phyloP scores from a whole-genome alignment of 331 rosid species.

The Prunus yedoensis region DNA sequence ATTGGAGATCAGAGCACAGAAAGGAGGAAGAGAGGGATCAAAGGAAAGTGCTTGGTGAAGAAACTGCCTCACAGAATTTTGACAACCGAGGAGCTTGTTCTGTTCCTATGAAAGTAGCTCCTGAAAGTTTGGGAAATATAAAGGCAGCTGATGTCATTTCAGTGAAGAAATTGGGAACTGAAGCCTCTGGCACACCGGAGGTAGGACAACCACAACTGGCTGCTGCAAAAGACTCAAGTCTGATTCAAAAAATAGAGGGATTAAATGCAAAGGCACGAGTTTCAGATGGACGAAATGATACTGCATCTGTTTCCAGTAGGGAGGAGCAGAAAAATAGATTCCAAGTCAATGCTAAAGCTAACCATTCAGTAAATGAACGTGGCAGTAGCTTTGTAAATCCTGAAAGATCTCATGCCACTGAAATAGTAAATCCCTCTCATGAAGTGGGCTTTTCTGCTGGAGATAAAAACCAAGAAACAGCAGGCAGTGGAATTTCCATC shows the following conservation, averaged over 20 bases:
- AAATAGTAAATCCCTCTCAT: constrained; percentile 31
- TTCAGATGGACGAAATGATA: constrained; percentile 49
- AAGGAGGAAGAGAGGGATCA: constrained; percentile 48
- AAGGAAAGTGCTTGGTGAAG: constrained; percentile 42
- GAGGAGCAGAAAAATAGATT: constrained; percentile 53
- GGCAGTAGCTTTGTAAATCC: constrained; percentile 33
- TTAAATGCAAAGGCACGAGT: constrained; percentile 87
- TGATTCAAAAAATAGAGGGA: constrained; percentile 89
- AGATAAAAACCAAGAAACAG: constrained; percentile 43
- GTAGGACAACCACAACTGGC: constrained; percentile 33
- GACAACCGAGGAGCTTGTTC: constrained; percentile 45
- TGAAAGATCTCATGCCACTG: constrained; percentile 36
- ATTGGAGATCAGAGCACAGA: constrained; percentile 46
- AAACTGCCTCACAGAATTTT: constrained; percentile 44
- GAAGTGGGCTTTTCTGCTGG: constrained; percentile 41
- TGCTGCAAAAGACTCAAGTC: constrained; percentile 61
- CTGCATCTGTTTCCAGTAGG: constrained; percentile 41
- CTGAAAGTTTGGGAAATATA: constrained; percentile 35
- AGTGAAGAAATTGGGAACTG: constrained; percentile 40
- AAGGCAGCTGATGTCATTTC: constrained; percentile 40
- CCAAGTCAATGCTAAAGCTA: constrained; percentile 38
- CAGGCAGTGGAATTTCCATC: constrained; percentile 34
- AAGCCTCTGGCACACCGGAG: constrained; percentile 43
- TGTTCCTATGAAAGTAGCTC: constrained; percentile 42
- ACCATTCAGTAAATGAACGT: constrained; percentile 42